Evolutionary conservation across 495 filamentous ascomycete species (phyloP).

Genomic region (Xylaria sp.): DNA sequence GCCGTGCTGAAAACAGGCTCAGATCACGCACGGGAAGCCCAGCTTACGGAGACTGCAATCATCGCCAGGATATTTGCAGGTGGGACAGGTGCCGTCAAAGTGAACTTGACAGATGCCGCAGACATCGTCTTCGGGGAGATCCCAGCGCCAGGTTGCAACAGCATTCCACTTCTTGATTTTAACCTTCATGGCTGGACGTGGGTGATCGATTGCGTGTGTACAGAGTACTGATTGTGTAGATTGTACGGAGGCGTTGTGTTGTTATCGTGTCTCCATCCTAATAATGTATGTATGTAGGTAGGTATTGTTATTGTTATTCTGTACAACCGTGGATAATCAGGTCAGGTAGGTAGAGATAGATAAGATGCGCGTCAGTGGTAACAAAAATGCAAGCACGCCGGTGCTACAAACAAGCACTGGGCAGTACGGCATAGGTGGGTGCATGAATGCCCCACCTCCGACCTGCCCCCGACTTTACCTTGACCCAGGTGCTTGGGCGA

Average conservation of each 20-base stretch:
- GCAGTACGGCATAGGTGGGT: neutral
- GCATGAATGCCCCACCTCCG: neutral
- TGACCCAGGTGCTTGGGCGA: neutral
- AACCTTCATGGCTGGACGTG: slow-evolving; percentile 76
- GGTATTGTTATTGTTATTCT: too few species aligned
- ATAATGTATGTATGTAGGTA: too few species aligned
- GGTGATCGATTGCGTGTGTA: neutral
- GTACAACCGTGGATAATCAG: too few species aligned
- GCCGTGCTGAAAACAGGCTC: slow-evolving; percentile 7
- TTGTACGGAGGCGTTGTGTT: too few species aligned
- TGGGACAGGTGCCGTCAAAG: slow-evolving; percentile 96
- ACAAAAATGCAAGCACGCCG: too few species aligned
- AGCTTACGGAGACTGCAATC: slow-evolving; percentile 87
- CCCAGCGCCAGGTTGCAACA: slow-evolving; percentile 96
- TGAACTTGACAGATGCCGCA: slow-evolving; percentile 98
- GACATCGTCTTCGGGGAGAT: slow-evolving; percentile 96
- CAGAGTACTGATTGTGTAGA: too few species aligned
- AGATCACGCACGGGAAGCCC: slow-evolving; percentile 6
- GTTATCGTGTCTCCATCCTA: too few species aligned
- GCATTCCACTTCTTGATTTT: slow-evolving; percentile 91
- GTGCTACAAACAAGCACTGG: neutral
- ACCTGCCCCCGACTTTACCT: neutral
- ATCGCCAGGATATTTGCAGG: slow-evolving; percentile 97
- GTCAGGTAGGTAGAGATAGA: too few species aligned
- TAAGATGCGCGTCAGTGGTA: neutral